phyloP scores from a whole-genome alignment of 169 alveolate species.

The Cyclospora cayetanensis region DNA sequence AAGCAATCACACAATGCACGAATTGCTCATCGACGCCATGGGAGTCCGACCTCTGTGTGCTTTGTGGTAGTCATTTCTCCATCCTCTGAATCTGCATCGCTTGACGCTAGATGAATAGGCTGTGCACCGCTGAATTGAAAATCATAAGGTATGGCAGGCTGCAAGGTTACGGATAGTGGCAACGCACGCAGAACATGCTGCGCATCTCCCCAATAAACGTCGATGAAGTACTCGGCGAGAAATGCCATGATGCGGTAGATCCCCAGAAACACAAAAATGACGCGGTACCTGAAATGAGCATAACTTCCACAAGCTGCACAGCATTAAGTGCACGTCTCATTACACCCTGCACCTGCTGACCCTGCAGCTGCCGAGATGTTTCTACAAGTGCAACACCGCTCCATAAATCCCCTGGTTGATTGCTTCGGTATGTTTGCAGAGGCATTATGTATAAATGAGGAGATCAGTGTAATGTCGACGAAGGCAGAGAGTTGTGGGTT shows the following conservation, averaged over 20 bases:
- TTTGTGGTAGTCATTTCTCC: no score
- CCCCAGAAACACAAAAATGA: conserved; percentile 58
- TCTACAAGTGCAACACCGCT: background rate
- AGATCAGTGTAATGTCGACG: background rate
- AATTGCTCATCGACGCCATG: no score
- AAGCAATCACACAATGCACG: background rate
- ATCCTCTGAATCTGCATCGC: no score
- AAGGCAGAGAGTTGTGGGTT: background rate
- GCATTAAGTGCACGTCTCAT: no score
- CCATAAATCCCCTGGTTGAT: background rate
- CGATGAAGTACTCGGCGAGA: conserved; percentile 63
- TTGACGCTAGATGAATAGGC: no score
- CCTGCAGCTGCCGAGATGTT: no score
- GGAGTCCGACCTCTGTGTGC: no score
- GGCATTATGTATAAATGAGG: background rate
- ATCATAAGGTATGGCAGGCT: background rate
- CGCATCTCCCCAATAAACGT: conserved; percentile 29
- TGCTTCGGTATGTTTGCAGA: background rate
- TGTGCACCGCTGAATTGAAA: background rate
- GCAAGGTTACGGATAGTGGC: background rate
- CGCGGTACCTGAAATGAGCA: conserved; percentile 47
- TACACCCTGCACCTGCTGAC: no score
- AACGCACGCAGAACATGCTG: background rate
- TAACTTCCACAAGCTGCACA: background rate
- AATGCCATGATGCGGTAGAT: conserved; percentile 47